Evolutionary conservation across 2,329 filamentous ascomycete genomes (phyloP).

Genomic region (Rhynchosporium secalis): DNA sequence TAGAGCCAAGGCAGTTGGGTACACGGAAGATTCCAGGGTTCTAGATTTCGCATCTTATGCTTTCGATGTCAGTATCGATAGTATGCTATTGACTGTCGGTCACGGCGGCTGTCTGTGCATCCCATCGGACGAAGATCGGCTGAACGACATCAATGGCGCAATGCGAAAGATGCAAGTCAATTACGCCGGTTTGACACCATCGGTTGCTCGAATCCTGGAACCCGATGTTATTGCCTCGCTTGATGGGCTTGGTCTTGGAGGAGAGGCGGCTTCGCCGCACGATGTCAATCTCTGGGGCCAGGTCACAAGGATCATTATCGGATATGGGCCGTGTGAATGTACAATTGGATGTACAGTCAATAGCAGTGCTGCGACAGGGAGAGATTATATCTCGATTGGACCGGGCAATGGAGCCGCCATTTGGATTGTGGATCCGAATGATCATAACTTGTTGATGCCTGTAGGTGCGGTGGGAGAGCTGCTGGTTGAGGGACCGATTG

Average conservation of each 20-base stretch:
- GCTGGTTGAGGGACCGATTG: conserved; percentile 50
- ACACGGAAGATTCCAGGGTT: conserved; percentile 20
- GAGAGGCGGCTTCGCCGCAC: conserved; percentile 30
- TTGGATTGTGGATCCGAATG: conserved; percentile 43
- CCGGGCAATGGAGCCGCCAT: conserved; percentile 25
- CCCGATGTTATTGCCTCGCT: conserved; percentile 32
- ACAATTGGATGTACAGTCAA: conserved; percentile 19
- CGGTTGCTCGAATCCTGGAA: conserved; percentile 34
- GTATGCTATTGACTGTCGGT: conserved; percentile 38
- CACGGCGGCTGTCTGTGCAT: conserved; percentile 45
- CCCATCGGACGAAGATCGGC: conserved; percentile 42
- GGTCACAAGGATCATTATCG: conserved; percentile 9
- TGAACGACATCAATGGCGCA: conserved; percentile 42
- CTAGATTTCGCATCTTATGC: conserved; percentile 41
- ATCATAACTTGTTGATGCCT: conserved; percentile 29
- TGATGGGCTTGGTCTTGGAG: conserved; percentile 32
- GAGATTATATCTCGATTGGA: conserved; percentile 27
- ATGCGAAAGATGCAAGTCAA: conserved; percentile 33
- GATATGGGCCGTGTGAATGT: conserved; percentile 20
- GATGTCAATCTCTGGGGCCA: conserved; percentile 9
- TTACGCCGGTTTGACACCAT: conserved; percentile 36
- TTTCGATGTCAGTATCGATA: conserved; percentile 44
- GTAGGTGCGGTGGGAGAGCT: conserved; percentile 37
- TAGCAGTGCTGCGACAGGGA: conserved; percentile 11
- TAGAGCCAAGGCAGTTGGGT: conserved; percentile 7